Base-by-base conservation (phyloP, 2,329 filamentous ascomycete genomes). In the Aspergillus fijiensis region DNA sequence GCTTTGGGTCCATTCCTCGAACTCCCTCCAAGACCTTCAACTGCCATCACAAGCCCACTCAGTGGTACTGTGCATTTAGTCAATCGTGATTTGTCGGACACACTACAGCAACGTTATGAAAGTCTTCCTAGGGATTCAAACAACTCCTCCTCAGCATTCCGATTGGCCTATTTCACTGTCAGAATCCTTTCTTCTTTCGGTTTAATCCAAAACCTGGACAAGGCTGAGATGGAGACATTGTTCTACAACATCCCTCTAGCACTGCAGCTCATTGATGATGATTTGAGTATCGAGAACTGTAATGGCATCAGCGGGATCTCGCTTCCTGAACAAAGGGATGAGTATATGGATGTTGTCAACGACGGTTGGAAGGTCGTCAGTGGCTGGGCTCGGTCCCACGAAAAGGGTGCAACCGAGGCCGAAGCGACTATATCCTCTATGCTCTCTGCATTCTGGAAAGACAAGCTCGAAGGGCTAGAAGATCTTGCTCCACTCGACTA, bases 1-100 rank as follows among this genome's bases (percentile, higher is more conserved):
- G 84, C 89, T 14, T 74, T 96, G 2, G 69, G 72, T 0, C 77
- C 77, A 1, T 82, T 92, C 59, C 74, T 78, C 45, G 68, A 69
- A 42, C 62, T 75, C 25, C 73, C 76, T 25, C 74, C 74, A 19
- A 69, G 72, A 29, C 80, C 84, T 5, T 87, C 91, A 0, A 76
- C 96, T 3, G 86, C 91, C 0, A 84, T 96, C 4, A 91, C 89
- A 2, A 93, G 87, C 69, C 83, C 82, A 25, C 79, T 96, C 6
- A 87, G 85, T 0, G 91, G 91, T 3, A 85, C 86, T 0, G 84
- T 90, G 5, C 87, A 89, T 64, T 76, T 96, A 3, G 80, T 89
- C 0, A 72, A 77, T 11, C 65, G 65, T 47, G 63, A 71, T 4
- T 25, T 75, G 64, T 60, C 70, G 56, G 59, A 71, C 21, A 53